Evolutionary conservation across 2,329 filamentous ascomycete genomes (phyloP).

Genomic region (Cladosporium velox): DNA sequence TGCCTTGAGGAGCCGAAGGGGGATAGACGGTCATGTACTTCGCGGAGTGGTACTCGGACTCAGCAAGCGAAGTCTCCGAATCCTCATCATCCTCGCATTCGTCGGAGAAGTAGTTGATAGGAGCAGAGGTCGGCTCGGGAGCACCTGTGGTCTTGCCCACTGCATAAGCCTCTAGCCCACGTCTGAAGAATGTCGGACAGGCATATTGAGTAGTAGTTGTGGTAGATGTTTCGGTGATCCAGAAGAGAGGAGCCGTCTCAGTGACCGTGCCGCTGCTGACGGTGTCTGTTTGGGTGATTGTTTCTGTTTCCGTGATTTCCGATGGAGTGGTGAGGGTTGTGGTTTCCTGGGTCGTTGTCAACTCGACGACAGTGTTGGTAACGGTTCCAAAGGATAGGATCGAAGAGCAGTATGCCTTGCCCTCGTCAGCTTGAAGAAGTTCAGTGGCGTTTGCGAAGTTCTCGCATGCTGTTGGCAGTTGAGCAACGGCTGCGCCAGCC

Average conservation of each 20-base stretch:
- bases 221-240: not conserved
- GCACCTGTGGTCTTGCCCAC: not conserved
- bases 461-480: not conserved
- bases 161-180: not conserved
- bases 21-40: slow-evolving; percentile 1
- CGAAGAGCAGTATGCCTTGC: slow-evolving; percentile 7
- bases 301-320: not conserved
- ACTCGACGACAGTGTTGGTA: slow-evolving; percentile 2
- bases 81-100: slow-evolving; percentile 1
- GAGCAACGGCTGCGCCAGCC: not conserved
- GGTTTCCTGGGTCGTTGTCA: not conserved
- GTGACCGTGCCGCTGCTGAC: not conserved
- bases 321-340: not conserved
- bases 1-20: slow-evolving; percentile 7
- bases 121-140: not conserved
- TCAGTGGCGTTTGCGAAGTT: not conserved
- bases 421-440: slow-evolving; percentile 1
- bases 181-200: not conserved
- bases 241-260: not conserved
- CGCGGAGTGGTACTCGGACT: not conserved
- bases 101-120: not conserved
- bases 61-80: not conserved
- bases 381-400: not conserved
- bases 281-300: not conserved
- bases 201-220: not conserved